Evolutionary conservation across 2,329 filamentous ascomycete genomes (phyloP).

Genomic region (Hymenoscyphus infarciens): DNA sequence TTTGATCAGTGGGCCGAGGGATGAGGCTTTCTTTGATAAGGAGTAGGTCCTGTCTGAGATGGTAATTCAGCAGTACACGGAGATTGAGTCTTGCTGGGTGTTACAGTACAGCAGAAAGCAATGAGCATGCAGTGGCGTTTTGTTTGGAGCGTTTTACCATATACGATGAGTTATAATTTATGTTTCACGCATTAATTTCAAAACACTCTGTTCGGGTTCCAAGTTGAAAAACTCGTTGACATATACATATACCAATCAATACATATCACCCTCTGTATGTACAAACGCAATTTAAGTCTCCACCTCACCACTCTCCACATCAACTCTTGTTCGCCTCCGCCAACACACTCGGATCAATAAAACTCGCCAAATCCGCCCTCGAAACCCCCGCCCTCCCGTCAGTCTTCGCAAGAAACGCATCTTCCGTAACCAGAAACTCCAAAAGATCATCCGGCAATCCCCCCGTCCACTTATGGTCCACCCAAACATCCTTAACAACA

Average conservation of each 20-base stretch:
- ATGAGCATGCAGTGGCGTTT: background rate
- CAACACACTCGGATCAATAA: conserved; percentile 18
- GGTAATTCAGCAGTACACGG: no score
- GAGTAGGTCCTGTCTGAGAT: background rate
- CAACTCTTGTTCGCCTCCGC: conserved; percentile 6
- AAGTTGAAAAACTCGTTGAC: no score
- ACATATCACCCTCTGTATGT: no score
- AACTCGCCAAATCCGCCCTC: conserved; percentile 12
- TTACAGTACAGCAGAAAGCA: background rate
- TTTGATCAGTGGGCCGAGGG: conserved; percentile 1
- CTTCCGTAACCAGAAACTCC: conserved; percentile 19
- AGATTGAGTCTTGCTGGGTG: no score
- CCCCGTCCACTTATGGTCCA: conserved; percentile 15
- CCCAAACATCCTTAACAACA: conserved; percentile 18
- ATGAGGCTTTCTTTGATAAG: conserved; percentile 19
- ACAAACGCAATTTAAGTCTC: background rate
- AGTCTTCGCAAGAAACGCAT: conserved; percentile 17
- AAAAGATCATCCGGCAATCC: conserved; percentile 16
- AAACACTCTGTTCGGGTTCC: no score
- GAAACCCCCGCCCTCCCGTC: conserved; percentile 13
- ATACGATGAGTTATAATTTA: background rate
- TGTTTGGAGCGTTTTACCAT: background rate
- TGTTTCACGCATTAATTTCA: background rate
- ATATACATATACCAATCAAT: no score
- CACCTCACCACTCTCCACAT: background rate